A percentile compares a stretch with the other conserved stretches of the same genome.
Conservation (phyloP, 1,284 basidiomycete genomes). For the Schizophyllum commune region DNA sequence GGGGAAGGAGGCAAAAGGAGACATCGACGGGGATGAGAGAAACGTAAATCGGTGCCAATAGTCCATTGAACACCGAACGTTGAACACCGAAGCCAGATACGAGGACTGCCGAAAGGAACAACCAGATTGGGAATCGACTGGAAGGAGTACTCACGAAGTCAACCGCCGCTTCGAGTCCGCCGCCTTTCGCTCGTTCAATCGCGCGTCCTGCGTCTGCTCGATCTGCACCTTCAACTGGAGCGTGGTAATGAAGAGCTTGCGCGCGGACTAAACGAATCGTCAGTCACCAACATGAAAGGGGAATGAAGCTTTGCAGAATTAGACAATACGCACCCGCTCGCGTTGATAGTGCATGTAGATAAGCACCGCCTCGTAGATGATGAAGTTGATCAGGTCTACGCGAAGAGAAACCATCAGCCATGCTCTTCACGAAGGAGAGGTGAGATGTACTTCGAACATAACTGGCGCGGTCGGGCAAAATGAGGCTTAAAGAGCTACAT, state of each 20-base stretch:
- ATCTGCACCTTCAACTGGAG: constrained; percentile 34
- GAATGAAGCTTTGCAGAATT: constrained; percentile 15
- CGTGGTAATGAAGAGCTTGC: constrained; percentile 77
- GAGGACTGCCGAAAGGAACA: too few relatives aligned
- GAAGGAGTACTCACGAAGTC: constrained; percentile 33
- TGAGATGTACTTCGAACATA: constrained; percentile 33
- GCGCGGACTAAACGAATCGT: constrained; percentile 70
- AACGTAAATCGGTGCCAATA: constrained; percentile 24
- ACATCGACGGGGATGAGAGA: too few relatives aligned
- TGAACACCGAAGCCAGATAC: constrained; percentile 22
- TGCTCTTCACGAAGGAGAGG: neutral
- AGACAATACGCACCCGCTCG: constrained; percentile 26
- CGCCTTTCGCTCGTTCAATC: constrained; percentile 65
- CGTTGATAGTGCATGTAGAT: constrained; percentile 43
- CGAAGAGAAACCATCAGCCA: neutral
- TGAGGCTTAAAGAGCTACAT: constrained; percentile 29
- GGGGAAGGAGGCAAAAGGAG: too few relatives aligned
- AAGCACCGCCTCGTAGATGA: constrained; percentile 39
- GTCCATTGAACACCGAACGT: constrained; percentile 65
- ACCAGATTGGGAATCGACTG: constrained; percentile 31
- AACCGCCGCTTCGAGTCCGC: constrained; percentile 75
- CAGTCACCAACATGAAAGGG: constrained; percentile 13
- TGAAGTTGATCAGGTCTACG: constrained; percentile 45
- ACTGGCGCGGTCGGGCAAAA: constrained; percentile 35
- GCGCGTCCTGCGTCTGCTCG: constrained; percentile 64